Evolutionary conservation across 768 basidiomycete genomes (phyloP), one percentile per base, ranked within the genome.

Genomic region (Lentinula raphanica): DNA sequence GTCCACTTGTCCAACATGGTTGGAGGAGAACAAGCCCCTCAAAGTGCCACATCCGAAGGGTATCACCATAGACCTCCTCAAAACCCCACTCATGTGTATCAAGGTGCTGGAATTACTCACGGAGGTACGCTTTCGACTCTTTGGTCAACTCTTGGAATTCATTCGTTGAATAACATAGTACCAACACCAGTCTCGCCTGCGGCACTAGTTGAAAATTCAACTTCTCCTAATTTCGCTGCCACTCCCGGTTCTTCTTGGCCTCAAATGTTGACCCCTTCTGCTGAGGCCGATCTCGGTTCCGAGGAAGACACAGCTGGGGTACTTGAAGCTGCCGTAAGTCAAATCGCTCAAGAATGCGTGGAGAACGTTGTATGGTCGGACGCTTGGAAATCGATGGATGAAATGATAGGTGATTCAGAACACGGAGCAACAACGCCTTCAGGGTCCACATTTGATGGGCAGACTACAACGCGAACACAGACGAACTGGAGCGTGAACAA

Each of bases 161-260:
- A 11, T n/a, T 25, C 3, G 3, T 31, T 53, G 19, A 54, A 68
- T 2, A 23, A 28, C 27, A 12, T 21, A 12, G 90, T 87, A 0
- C 90, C 90, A 1, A 94, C 92, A 0, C 92, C 92, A 1, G 89
- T 93, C 2, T 93, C 91, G 0, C 92, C 92, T 19, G 90, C 88
- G 3, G 87, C 88, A 1, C 75, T 76, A 0, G 71, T 89, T 31
- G 86, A 86, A 1, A 80, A 81, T 3, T 51, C 38, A 53, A 36
- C 51, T 19, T 40, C 51, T 25, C 36, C 36, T 11, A 13, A 35
- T 15, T 51, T 51, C 15, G 32, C 31, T 5, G 12, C 32, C n/a
- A 39, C 51, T 7, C 36, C 51, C 5, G 51, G 36, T 5, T 12
- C 35, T 12, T 39, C 9, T n/a, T 53, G 51, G 51, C 23, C 32